Evolutionary conservation across 768 basidiomycete species (phyloP).

Genomic region (Boletus coccyginus): DNA sequence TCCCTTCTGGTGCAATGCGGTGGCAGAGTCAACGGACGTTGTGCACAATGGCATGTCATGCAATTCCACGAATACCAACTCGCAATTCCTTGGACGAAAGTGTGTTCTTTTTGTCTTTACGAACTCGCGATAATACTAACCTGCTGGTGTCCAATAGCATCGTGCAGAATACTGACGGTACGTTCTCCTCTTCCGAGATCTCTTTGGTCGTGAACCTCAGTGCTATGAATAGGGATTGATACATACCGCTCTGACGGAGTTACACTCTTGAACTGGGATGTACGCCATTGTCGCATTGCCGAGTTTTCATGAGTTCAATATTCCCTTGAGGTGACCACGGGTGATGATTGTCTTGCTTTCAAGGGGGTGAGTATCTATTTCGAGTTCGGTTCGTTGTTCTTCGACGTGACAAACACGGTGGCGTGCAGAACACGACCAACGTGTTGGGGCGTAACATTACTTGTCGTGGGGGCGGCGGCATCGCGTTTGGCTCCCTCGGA

Average conservation of each 20-base stretch:
- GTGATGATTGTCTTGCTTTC: constrained; percentile 43
- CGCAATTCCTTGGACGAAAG: constrained; percentile 49
- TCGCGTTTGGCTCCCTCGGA: constrained; percentile 57
- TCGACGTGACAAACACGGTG: background rate
- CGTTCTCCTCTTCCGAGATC: background rate
- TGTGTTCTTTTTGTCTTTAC: constrained; percentile 21
- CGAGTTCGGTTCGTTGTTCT: background rate
- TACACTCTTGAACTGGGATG: constrained; percentile 43
- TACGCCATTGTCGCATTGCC: constrained; percentile 14
- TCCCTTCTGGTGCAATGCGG: constrained; percentile 42
- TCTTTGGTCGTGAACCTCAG: background rate
- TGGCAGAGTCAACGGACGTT: constrained; percentile 44
- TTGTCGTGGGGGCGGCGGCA: constrained; percentile 54
- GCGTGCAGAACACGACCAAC: constrained; percentile 41
- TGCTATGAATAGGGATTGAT: constrained; percentile 42
- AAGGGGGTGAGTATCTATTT: constrained; percentile 46
- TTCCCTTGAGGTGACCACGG: constrained; percentile 43
- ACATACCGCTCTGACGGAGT: constrained; percentile 52
- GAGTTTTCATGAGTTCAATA: background rate
- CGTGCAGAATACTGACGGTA: constrained; percentile 61
- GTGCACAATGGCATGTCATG: constrained; percentile 56
- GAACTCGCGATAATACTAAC: background rate
- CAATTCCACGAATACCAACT: constrained; percentile 56
- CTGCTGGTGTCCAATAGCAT: constrained; percentile 31
- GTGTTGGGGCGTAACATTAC: constrained; percentile 42